These are phyloP conservation scores for Ophiostoma pallidulum DNA, from an alignment of 2,329 filamentous ascomycete species.

Conservation along the genomic window DNA sequence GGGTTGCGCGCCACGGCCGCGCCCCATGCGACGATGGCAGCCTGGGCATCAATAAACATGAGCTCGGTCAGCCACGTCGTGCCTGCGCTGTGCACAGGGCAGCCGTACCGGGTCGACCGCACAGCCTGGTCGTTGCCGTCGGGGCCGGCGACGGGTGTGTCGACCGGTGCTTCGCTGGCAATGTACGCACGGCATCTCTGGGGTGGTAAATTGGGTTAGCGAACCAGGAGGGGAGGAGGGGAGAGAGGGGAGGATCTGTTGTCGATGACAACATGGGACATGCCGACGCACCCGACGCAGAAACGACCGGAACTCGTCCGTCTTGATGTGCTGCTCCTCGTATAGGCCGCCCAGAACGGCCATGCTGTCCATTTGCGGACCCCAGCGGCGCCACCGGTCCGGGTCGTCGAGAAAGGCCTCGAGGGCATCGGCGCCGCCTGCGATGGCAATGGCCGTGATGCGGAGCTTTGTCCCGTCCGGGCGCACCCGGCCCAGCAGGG, in stretches of 20 bases:
- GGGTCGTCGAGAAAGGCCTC: slow-evolving; percentile 49
- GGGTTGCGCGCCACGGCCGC: slow-evolving; percentile 19
- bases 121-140: slow-evolving; percentile 34
- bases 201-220: slow-evolving; percentile 2
- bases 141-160: slow-evolving; percentile 44
- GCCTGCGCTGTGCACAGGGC: slow-evolving; percentile 62
- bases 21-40: slow-evolving; percentile 21
- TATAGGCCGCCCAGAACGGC: slow-evolving; percentile 41
- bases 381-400: slow-evolving; percentile 40
- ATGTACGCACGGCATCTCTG: slow-evolving; percentile 55
- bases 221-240: slow-evolving; percentile 16
- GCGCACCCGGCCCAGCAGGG: slow-evolving; percentile 42
- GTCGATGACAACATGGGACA: background rate
- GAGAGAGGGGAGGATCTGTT: background rate
- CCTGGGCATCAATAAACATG: slow-evolving; percentile 42
- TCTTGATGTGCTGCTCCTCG: slow-evolving; percentile 29
- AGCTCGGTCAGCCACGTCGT: slow-evolving; percentile 49
- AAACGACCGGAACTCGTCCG: slow-evolving; percentile 38
- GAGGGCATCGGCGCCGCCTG: slow-evolving; percentile 52
- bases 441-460: slow-evolving; percentile 62
- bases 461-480: slow-evolving; percentile 36
- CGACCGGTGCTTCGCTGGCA: slow-evolving; percentile 40
- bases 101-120: slow-evolving; percentile 42
- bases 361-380: slow-evolving; percentile 36
- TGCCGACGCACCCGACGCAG: slow-evolving; percentile 34